A percentile compares a stretch with the other conserved stretches of the same genome.
phyloP scores from a whole-genome alignment of 2,329 filamentous ascomycete species.

The Byssothecium circinans region DNA sequence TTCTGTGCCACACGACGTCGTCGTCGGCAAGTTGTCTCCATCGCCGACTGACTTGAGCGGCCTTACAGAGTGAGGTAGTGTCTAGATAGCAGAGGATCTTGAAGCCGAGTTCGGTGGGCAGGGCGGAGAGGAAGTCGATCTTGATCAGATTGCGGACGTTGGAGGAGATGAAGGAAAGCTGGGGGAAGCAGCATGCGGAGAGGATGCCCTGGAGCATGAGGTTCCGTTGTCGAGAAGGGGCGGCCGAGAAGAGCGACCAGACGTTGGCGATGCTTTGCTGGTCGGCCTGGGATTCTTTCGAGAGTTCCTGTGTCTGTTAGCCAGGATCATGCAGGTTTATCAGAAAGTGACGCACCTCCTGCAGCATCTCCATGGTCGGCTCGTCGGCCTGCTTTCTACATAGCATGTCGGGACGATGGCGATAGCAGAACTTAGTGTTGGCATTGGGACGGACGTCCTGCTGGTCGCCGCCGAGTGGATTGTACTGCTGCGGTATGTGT shows the following conservation, averaged over 20 bases:
- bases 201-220: slow-evolving; percentile 97
- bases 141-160: slow-evolving; percentile 93
- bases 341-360: slow-evolving; percentile 63
- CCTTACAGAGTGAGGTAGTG: slow-evolving; percentile 91
- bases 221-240: slow-evolving; percentile 88
- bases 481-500: slow-evolving; percentile 88
- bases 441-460: slow-evolving; percentile 50
- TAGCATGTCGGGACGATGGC: slow-evolving; percentile 90
- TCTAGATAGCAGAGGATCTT: slow-evolving; percentile 93
- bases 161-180: slow-evolving; percentile 88
- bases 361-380: slow-evolving; percentile 91
- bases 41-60: slow-evolving; percentile 85
- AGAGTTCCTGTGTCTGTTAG: slow-evolving; percentile 66
- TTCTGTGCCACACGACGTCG: slow-evolving; percentile 95
- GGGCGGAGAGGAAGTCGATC: slow-evolving; percentile 90
- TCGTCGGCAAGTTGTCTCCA: slow-evolving; percentile 94
- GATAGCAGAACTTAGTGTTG: slow-evolving; percentile 93
- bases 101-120: slow-evolving; percentile 88
- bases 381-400: slow-evolving; percentile 92
- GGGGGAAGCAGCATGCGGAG: slow-evolving; percentile 95
- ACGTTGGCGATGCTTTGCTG: slow-evolving; percentile 96
- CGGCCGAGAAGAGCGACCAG: slow-evolving; percentile 96
- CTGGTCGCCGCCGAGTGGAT: slow-evolving; percentile 65
- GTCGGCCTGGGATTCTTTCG: slow-evolving; percentile 77
- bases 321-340: slow-evolving; percentile 3